phyloP scores from a whole-genome alignment of 164 flowering plant species.

The Macadamia tetraphylla region DNA sequence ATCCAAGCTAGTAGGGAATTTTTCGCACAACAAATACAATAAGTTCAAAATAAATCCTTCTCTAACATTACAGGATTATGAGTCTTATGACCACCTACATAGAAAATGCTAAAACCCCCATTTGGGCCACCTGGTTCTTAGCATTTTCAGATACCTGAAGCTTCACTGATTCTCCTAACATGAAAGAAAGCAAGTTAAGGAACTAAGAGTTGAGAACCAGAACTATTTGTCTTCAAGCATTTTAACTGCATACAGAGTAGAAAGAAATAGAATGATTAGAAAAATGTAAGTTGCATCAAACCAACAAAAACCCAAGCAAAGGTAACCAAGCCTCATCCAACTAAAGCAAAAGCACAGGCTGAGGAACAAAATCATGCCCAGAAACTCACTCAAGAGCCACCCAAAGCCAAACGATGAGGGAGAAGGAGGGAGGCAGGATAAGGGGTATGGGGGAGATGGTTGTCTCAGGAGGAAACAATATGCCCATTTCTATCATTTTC shows the following conservation, averaged over 20 bases:
- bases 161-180: neutral
- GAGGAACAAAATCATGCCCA: too few species aligned
- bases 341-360: too few species aligned
- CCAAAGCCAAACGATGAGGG: too few species aligned
- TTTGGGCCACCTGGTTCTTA: slow-evolving; percentile 1
- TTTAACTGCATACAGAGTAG: slow-evolving; percentile 17
- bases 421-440: too few species aligned
- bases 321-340: too few species aligned
- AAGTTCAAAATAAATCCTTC: neutral
- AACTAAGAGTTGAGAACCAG: neutral
- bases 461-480: too few species aligned
- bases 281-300: neutral
- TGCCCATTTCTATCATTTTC: too few species aligned
- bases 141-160: neutral
- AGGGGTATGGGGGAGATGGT: too few species aligned
- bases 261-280: slow-evolving; percentile 1
- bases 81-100: neutral
- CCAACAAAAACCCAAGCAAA: too few species aligned
- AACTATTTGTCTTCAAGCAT: slow-evolving; percentile 5
- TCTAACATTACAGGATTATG: neutral
- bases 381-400: too few species aligned
- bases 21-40: neutral
- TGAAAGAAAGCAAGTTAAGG: neutral
- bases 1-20: neutral
- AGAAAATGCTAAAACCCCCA: neutral